These are phyloP conservation scores for Saccharomycopsis malanga DNA, from an alignment of 805 yeast genomes.

Conservation along the genomic window DNA sequence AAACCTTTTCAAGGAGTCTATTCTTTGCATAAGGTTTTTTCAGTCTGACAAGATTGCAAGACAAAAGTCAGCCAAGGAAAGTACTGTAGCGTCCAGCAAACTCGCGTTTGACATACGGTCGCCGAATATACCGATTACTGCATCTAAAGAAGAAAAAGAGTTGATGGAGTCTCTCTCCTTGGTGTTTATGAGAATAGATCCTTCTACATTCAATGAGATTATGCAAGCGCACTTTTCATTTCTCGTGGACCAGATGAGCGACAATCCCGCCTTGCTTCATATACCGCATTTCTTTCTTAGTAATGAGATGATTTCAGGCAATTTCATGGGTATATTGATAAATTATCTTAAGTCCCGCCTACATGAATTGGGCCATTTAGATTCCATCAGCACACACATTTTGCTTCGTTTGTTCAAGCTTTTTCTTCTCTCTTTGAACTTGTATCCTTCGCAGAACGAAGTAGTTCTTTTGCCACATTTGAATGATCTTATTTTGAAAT, in stretches of 20 bases:
- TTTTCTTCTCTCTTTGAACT: constrained; percentile 91
- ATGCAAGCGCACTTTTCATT: constrained; percentile 57
- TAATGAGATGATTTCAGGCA: constrained; percentile 89
- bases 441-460: constrained; percentile 76
- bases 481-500: constrained; percentile 72
- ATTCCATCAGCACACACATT: constrained; percentile 69
- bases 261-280: constrained; percentile 80
- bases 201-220: constrained; percentile 91
- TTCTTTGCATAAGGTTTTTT: constrained; percentile 72
- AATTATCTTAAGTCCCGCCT: constrained; percentile 68
- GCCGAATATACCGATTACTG: constrained; percentile 76
- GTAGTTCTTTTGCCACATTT: constrained; percentile 82
- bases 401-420: constrained; percentile 81
- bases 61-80: constrained; percentile 23
- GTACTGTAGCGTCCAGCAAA: constrained; percentile 25
- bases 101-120: constrained; percentile 60
- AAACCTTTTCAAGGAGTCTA: constrained; percentile 75
- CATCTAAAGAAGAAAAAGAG: constrained; percentile 90
- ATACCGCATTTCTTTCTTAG: constrained; percentile 92
- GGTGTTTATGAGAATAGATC: constrained; percentile 87
- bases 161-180: constrained; percentile 92
- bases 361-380: constrained; percentile 73
- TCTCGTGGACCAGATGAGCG: constrained; percentile 69
- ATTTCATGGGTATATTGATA: constrained; percentile 78
- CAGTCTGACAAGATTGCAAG: constrained; percentile 34